A percentile compares a stretch with the other conserved stretches of the same genome.
These are phyloP conservation scores for Metarhizium humberi DNA, from an alignment of 2,329 filamentous ascomycete genomes.

Conservation along the genomic window DNA sequence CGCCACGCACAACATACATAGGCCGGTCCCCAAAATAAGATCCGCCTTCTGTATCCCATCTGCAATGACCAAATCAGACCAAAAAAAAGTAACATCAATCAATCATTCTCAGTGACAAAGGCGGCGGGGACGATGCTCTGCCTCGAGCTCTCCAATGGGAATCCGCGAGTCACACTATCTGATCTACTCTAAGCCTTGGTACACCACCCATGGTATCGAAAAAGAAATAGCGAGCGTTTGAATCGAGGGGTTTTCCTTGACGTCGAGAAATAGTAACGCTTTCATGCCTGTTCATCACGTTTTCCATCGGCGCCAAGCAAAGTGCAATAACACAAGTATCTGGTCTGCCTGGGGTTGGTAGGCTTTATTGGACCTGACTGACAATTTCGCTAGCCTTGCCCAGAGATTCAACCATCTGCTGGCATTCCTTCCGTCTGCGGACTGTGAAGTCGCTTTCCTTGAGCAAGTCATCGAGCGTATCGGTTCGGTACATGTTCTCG, in stretches of 20 bases:
- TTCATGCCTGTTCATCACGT: not conserved
- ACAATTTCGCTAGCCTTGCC: constrained; percentile 91
- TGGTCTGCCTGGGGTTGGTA: not conserved
- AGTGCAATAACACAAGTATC: not conserved
- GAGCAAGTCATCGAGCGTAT: constrained; percentile 84
- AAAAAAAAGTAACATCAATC: not conserved
- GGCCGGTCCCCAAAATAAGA: not conserved
- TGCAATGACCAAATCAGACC: not conserved
- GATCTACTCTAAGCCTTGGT: constrained; percentile 25
- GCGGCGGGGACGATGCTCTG: not conserved
- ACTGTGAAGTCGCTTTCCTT: constrained; percentile 98
- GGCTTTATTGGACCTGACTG: constrained; percentile 57
- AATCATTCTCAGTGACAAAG: not conserved
- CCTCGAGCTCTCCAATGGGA: constrained; percentile 5
- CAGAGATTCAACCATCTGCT: constrained; percentile 97
- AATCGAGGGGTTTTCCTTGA: not conserved
- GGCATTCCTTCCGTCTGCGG: constrained; percentile 91
- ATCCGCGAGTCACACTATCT: constrained; percentile 16
- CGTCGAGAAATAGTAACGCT: not conserved
- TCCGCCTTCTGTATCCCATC: not conserved
- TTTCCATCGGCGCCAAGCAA: not conserved
- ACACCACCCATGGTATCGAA: constrained; percentile 28
- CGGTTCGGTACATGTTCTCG: constrained; percentile 92
- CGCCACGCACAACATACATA: not conserved
- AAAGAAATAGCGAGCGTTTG: constrained; percentile 12